These are phyloP conservation scores for Rhinocladiella mackenziei DNA, from an alignment of 2,329 filamentous ascomycete species.

Conservation along the genomic window DNA sequence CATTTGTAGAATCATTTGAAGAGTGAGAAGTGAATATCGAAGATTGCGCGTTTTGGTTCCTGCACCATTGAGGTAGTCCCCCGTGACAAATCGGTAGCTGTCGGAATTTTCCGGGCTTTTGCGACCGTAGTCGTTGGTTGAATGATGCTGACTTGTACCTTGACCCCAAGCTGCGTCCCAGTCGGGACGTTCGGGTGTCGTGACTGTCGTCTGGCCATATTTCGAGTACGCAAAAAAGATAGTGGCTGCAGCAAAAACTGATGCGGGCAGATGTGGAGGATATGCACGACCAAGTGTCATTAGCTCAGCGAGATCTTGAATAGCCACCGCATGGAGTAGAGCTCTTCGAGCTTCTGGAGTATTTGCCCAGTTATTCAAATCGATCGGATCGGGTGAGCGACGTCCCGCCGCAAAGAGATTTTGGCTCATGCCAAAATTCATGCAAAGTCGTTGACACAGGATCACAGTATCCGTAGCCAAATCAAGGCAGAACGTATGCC, in stretches of 20 bases:
- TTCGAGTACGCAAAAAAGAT: constrained; percentile 40
- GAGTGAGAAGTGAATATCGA: neutral
- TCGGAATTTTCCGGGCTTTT: neutral
- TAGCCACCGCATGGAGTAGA: constrained; percentile 43
- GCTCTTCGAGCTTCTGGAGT: constrained; percentile 40
- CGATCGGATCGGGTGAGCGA: neutral
- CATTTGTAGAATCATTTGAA: constrained; percentile 2
- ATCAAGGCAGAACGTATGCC: constrained; percentile 45
- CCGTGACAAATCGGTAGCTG: neutral
- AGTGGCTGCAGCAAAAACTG: constrained; percentile 43
- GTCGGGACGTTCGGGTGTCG: neutral
- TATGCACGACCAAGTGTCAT: constrained; percentile 44
- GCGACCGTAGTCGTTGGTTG: neutral
- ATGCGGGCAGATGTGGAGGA: constrained; percentile 44
- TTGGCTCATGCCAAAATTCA: constrained; percentile 5
- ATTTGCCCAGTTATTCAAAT: constrained; percentile 35
- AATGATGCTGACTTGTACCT: neutral
- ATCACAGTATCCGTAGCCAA: constrained; percentile 40
- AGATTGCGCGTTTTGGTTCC: neutral
- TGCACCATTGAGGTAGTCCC: neutral
- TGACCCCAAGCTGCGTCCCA: neutral
- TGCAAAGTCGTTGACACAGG: constrained; percentile 40
- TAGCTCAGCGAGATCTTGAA: constrained; percentile 45
- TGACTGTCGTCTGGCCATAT: neutral
- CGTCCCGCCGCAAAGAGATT: neutral